Percentiles rank a stretch among this genome's conserved stretches.
Conservation (phyloP, 768 basidiomycete genomes). For the Guyanaporus albipodus region DNA sequence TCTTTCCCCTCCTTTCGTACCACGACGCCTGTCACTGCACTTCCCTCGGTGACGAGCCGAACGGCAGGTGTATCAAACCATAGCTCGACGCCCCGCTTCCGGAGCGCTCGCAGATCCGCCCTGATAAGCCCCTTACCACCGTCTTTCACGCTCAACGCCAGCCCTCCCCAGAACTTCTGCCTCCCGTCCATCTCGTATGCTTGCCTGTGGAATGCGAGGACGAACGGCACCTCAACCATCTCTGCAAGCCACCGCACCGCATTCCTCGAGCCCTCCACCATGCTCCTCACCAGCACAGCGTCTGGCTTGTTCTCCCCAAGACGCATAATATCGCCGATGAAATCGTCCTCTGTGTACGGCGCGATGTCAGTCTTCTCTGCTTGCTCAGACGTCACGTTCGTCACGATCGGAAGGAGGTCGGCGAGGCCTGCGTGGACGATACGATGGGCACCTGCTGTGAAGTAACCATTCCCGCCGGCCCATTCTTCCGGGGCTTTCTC, state of each 20-base stretch:
- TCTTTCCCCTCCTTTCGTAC: conserved; percentile 38
- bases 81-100: conserved; percentile 46
- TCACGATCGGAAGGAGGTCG: conserved; percentile 55
- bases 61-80: conserved; percentile 55
- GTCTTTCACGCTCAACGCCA: conserved; percentile 57
- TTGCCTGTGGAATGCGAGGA: conserved; percentile 59
- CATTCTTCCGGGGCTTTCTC: conserved; percentile 63
- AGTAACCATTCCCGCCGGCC: conserved; percentile 70
- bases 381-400: conserved; percentile 42
- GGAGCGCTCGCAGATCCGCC: conserved; percentile 49
- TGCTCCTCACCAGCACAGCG: conserved; percentile 41
- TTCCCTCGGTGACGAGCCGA: conserved; percentile 31
- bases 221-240: conserved; percentile 49
- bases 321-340: conserved; percentile 57
- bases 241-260: conserved; percentile 55
- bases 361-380: conserved; percentile 50
- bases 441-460: conserved; percentile 67
- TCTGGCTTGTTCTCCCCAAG: conserved; percentile 51
- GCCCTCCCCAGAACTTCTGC: conserved; percentile 68
- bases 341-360: conserved; percentile 53
- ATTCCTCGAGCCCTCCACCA: conserved; percentile 55
- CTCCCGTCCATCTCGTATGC: conserved; percentile 61
- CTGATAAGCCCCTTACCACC: conserved; percentile 67
- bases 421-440: conserved; percentile 58
- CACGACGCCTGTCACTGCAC: conserved; percentile 43